phyloP scores from a whole-genome alignment of 202 grass and related monocot genomes.

The Eragrostis tef region DNA sequence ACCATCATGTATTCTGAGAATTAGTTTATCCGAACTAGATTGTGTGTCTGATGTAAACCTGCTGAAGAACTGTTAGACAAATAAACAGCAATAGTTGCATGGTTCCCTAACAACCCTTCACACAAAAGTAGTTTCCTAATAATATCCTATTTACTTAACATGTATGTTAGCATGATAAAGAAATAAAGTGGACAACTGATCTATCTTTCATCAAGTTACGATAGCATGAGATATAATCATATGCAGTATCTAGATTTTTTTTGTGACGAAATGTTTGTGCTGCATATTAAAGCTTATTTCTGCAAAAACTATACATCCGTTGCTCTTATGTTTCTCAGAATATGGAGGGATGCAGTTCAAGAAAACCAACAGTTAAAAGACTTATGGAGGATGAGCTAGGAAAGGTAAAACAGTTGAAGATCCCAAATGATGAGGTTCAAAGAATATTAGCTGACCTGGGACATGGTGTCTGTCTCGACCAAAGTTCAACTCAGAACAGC shows the following conservation, averaged over 20 bases:
- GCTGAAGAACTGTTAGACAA: background rate
- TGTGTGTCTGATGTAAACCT: background rate
- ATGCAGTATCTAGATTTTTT: background rate
- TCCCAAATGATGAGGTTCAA: constrained; percentile 73
- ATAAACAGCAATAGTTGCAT: background rate
- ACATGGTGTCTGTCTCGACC: constrained; percentile 54
- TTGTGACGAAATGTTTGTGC: background rate
- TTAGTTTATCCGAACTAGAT: background rate
- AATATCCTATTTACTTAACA: background rate
- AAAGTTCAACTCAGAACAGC: constrained; percentile 37
- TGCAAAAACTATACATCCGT: constrained; percentile 32
- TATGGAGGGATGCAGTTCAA: constrained; percentile 43
- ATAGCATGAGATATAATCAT: background rate
- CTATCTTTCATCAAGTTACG: constrained; percentile 23
- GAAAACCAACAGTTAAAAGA: constrained; percentile 68
- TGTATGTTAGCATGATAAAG: constrained; percentile 11
- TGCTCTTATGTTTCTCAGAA: too few species aligned
- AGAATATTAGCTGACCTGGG: constrained; percentile 67
- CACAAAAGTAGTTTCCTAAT: background rate
- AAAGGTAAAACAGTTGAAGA: constrained; percentile 53
- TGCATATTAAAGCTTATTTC: constrained; percentile 7
- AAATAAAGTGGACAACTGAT: background rate
- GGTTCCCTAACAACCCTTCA: background rate
- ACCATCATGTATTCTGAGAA: constrained; percentile 9
- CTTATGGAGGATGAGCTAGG: constrained; percentile 75